Evolutionary conservation across 1,139 yeast species (phyloP), one percentile per base, ranked within the genome.

Genomic region (Sugiyamaella pinicola): DNA sequence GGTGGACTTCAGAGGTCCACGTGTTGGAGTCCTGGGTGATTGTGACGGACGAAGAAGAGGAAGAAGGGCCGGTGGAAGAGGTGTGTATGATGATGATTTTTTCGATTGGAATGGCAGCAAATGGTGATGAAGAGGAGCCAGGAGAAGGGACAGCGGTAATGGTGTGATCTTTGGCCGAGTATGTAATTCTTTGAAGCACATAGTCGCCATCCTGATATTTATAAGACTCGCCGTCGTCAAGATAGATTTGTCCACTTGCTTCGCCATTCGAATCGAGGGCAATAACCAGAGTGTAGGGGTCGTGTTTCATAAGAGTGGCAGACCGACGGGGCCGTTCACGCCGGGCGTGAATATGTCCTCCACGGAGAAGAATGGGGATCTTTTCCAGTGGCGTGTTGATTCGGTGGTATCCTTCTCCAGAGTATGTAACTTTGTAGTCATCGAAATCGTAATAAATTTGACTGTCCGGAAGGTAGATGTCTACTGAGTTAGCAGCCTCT

Each of bases 141-240:
- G 48, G 47, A 4, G 41, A 21, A 2, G 57, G 54, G 95, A 68
- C 88, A 96, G 68, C 91, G 96, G 48, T 84, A 67, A 67, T 87
- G 65, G 13, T 59, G 21, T 31, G 34, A 12, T 80, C 81, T 24
- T 29, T 21, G 6, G 24, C 15, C 3, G 56, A 53, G 37, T 53
- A 61, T 4, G 22, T 44, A 41, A 55, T 53, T 34, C 56, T 41
- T 44, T 58, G 60, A 13, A 55, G 43, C 26, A 64, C 48, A 50
- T 53, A 64, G 17, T 55, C 55, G 3, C 65, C 67, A 1, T 47
- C 21, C 53, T 71, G 63, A 66, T 85, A 84, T 22, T 73, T 78
- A 63, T 79, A 88, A 0, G 93, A 77, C 63, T 84, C 87, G 12
- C 96, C 97, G 68, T 93, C 99, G 67, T 93, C 99, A 45, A 85